phyloP scores from a whole-genome alignment of 805 yeast species.

The Wickerhamia fluorescens region DNA sequence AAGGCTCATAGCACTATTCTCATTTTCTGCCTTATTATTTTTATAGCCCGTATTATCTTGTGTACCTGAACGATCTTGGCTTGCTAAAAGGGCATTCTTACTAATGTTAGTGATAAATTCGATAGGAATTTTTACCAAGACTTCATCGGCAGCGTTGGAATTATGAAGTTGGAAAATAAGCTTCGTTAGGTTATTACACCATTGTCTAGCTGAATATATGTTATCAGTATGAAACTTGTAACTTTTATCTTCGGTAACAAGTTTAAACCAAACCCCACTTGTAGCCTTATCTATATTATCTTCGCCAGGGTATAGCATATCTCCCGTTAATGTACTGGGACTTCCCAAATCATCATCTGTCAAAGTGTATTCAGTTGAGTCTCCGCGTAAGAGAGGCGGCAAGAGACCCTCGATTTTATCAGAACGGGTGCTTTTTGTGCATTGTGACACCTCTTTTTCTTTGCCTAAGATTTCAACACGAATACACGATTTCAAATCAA shows the following conservation, averaged over 20 bases:
- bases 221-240: constrained; percentile 72
- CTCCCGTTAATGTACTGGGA: constrained; percentile 10
- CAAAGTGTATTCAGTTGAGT: constrained; percentile 1
- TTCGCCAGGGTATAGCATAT: constrained; percentile 12
- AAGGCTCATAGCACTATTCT: constrained; percentile 28
- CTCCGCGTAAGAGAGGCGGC: constrained; percentile 1
- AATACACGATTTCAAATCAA: constrained; percentile 61
- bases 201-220: constrained; percentile 62
- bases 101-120: no score
- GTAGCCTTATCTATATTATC: constrained; percentile 12
- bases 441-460: constrained; percentile 6
- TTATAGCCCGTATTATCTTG: constrained; percentile 7
- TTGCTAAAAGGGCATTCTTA: no score
- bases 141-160: constrained; percentile 63
- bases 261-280: constrained; percentile 42
- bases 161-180: constrained; percentile 59
- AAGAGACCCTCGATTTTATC: no score
- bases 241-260: constrained; percentile 50
- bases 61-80: no score
- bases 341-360: constrained; percentile 1
- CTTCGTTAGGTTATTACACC: constrained; percentile 72
- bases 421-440: constrained; percentile 1
- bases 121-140: constrained; percentile 73
- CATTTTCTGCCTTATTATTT: constrained; percentile 20
- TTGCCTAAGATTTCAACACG: constrained; percentile 47